Evolutionary conservation across 164 flowering plant species (phyloP), one percentile per base, ranked within the genome.

Genomic region (Stephania japonica): DNA sequence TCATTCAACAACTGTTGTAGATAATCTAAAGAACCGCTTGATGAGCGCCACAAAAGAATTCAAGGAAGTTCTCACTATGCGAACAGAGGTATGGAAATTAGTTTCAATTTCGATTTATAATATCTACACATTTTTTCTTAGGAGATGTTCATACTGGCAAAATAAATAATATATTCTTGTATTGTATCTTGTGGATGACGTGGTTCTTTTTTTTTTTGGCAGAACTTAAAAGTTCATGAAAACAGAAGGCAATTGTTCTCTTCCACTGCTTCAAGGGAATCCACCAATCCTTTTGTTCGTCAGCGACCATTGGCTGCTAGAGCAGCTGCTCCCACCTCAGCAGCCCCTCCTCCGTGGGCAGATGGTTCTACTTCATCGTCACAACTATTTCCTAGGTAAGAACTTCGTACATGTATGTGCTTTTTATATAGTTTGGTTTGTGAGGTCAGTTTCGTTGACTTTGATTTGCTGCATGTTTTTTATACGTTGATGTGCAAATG

Each of bases 1-100:
- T 67, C 99, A 96, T 79, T 90, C 98, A 59, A 87, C 95, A 13
- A 91, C 98, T 12, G 97, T 96, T 75, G 98, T 93, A 65, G 99
- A 96, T 83, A 86, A 86, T 81, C 83, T 96, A 70, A 96, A 96
- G 82, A 93, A 85, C 72, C 94, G 97, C 63, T 75, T 96, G 80
- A 96, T 96, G 99, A 85, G 87, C 66, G 72, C 99, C 26, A 96
- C 99, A 59, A 96, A 96, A 77, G 97, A 91, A 85, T 96, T 96
- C 73, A 93, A 96, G 78, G 99, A 96, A 74, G 99, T 93, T 44
- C 90, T 96, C n/a, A 96, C 99, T 70, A 85, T 86, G 93, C 83
- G 98, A 43, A 96, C 99, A 70, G 98, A 96, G 96, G 98, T 90
- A 82, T 70, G 44, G 64, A 43, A n/a, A 50, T 43, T 59, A 16